A percentile compares a stretch with the other conserved stretches of the same genome.
These are phyloP conservation scores for Coix lacrymajobi DNA, from an alignment of 176 grass and related monocot genomes.

Conservation along the genomic window DNA sequence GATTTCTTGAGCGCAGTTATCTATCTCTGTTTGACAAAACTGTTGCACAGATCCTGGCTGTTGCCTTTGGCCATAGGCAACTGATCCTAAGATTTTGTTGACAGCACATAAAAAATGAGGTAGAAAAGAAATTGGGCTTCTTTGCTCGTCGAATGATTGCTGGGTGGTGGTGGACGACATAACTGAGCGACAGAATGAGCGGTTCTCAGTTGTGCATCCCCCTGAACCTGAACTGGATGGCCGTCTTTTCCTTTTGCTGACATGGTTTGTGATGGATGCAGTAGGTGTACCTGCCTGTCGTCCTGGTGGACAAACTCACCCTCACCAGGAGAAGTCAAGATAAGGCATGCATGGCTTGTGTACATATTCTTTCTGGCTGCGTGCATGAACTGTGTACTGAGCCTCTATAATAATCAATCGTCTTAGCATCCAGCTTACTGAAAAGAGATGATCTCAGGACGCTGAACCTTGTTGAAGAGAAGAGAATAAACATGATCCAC, in stretches of 20 bases:
- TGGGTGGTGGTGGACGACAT: not conserved
- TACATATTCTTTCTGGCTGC: not conserved
- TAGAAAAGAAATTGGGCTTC: not conserved
- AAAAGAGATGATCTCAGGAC: not conserved
- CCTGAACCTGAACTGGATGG: not conserved
- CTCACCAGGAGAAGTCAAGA: not conserved
- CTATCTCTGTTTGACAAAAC: conserved; percentile 14
- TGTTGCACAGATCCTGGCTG: not conserved
- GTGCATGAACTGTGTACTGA: not conserved
- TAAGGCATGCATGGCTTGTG: not conserved
- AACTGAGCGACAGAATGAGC: conserved; percentile 7
- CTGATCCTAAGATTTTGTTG: not conserved
- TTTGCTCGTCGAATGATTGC: conserved; percentile 20
- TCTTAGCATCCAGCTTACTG: not conserved
- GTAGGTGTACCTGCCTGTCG: not conserved
- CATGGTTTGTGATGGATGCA: conserved; percentile 11
- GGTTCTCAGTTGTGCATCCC: not conserved
- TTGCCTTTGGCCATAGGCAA: not conserved
- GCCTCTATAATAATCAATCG: not conserved
- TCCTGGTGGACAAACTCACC: conserved; percentile 15
- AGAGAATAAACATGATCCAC: not conserved
- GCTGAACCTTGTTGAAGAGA: too few relatives aligned
- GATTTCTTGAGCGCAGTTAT: not conserved
- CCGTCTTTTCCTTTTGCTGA: conserved; percentile 18
- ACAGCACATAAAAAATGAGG: not conserved